A percentile compares a stretch with the other conserved stretches of the same genome.
Evolutionary conservation across 1,139 yeast species (phyloP).

Genomic region (Taphrina sp.): DNA sequence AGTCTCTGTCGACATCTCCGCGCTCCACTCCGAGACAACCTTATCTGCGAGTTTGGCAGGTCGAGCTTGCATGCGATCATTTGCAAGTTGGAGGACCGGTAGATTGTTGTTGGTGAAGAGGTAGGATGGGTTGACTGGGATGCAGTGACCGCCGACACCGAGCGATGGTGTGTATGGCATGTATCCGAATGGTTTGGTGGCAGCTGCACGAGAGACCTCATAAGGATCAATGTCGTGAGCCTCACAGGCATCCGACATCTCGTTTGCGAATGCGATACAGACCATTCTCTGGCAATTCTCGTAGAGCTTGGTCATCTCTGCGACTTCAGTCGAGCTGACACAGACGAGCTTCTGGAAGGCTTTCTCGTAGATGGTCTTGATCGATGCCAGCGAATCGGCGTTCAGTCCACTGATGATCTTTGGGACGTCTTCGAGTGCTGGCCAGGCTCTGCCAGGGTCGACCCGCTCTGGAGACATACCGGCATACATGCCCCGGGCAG

Average conservation of each 20-base stretch:
- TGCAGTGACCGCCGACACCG: slow-evolving; percentile 26
- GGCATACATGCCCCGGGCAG: slow-evolving; percentile 4
- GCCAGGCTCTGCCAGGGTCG: slow-evolving; percentile 25
- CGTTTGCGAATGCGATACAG: slow-evolving; percentile 24
- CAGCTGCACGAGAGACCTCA: slow-evolving; percentile 19
- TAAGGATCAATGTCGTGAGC: slow-evolving; percentile 20
- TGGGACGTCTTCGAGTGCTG: slow-evolving; percentile 18
- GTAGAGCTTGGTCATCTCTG: slow-evolving; percentile 20
- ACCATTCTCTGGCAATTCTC: slow-evolving; percentile 24
- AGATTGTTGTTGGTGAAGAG: slow-evolving; percentile 25
- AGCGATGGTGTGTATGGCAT: slow-evolving; percentile 18
- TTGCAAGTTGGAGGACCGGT: slow-evolving; percentile 15
- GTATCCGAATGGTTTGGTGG: slow-evolving; percentile 22
- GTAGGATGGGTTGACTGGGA: slow-evolving; percentile 25
- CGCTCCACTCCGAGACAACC: background rate
- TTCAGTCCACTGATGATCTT: slow-evolving; percentile 20
- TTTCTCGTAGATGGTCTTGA: slow-evolving; percentile 1
- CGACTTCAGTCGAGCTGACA: slow-evolving; percentile 7
- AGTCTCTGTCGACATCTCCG: background rate
- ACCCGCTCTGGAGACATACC: slow-evolving; percentile 26
- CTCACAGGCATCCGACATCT: slow-evolving; percentile 17
- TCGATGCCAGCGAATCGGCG: slow-evolving; percentile 6
- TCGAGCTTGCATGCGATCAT: slow-evolving; percentile 24
- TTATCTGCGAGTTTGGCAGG: slow-evolving; percentile 14
- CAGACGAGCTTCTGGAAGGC: slow-evolving; percentile 16